Evolutionary conservation across 805 yeast species (phyloP).

Genomic region (Komagataella pseudopastoris): DNA sequence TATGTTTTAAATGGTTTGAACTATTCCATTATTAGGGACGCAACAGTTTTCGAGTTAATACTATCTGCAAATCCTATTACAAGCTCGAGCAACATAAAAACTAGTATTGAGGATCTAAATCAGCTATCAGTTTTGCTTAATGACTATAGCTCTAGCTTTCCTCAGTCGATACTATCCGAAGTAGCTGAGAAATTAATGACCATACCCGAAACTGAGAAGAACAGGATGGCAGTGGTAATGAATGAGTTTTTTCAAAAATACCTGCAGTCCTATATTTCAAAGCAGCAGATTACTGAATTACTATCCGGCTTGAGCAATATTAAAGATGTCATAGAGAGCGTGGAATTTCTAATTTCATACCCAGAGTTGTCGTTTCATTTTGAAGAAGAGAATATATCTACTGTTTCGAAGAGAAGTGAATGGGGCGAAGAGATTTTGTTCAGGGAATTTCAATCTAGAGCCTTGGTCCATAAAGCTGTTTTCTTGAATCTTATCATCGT

Average conservation of each 20-base stretch:
- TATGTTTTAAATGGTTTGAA: slow-evolving; percentile 21
- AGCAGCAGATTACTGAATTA: not conserved
- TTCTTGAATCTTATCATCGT: slow-evolving; percentile 14
- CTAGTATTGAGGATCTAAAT: not conserved
- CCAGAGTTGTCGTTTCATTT: not conserved
- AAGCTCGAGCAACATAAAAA: not conserved
- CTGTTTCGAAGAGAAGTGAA: not conserved
- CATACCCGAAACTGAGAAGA: not conserved
- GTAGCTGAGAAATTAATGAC: not conserved
- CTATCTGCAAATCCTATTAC: not conserved
- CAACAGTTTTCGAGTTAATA: slow-evolving; percentile 17
- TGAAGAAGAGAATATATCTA: not conserved
- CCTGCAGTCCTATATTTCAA: not conserved
- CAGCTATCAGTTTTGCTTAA: not conserved
- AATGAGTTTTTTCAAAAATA: not conserved
- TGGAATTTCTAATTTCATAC: not conserved
- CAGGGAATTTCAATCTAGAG: not conserved
- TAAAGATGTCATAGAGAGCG: not conserved
- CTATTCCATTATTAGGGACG: slow-evolving; percentile 19
- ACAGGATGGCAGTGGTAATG: not conserved
- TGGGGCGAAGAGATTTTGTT: not conserved
- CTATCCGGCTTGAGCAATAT: not conserved
- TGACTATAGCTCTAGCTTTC: not conserved
- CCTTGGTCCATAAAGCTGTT: slow-evolving; percentile 7
- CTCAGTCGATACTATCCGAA: not conserved